Evolutionary conservation across 1,284 basidiomycete genomes (phyloP), one percentile per base, ranked within the genome.

Genomic region (Ustilago curta): DNA sequence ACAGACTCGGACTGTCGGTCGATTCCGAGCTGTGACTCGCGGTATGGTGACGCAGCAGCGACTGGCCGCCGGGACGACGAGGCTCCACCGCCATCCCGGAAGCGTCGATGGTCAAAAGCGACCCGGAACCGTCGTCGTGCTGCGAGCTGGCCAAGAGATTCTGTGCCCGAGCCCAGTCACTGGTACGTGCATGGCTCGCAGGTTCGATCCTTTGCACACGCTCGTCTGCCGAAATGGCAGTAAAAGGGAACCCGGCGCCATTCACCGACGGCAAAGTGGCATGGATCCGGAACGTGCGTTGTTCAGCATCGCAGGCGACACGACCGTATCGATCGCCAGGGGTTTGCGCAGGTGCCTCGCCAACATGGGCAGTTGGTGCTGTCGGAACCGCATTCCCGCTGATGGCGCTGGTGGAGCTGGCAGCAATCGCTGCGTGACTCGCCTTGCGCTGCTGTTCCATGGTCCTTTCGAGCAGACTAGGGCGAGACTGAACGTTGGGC

Each of bases 121-220:
- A 32, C 14, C 3, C 4, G 16, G 58, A 32, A 19, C 3, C 4
- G 16, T 12, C 23, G 3, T 16, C 31, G 3, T 27, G 19, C 29
- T 54, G 40, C 29, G 62, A 49, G 29, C 21, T 39, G 31, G 62
- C 47, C 11, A 61, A 37, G 8, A 53, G 27, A 29, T 6, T 59
- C 44, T 70, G 69, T 25, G 48, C 69, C 16, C 62, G 69, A 23
- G 69, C 69, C 69, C 69, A 70, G 37, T 65, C 55, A 55, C 69
- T 70, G 21, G 69, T 70, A 7, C 64, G 52, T 27, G 61, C 58
- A 29, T 64, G 61, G 27, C 61, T 70, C 8, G 61, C 53, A 4
- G 47, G 67, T 7, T 47, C 29, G 18, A 2, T 39, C 21, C 39
- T 8, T 44, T 53, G 62, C 14, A 8, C 49, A 2, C 50, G 29